Evolutionary conservation across 768 basidiomycete species (phyloP).

Genomic region (Daedaleopsis sinensis): DNA sequence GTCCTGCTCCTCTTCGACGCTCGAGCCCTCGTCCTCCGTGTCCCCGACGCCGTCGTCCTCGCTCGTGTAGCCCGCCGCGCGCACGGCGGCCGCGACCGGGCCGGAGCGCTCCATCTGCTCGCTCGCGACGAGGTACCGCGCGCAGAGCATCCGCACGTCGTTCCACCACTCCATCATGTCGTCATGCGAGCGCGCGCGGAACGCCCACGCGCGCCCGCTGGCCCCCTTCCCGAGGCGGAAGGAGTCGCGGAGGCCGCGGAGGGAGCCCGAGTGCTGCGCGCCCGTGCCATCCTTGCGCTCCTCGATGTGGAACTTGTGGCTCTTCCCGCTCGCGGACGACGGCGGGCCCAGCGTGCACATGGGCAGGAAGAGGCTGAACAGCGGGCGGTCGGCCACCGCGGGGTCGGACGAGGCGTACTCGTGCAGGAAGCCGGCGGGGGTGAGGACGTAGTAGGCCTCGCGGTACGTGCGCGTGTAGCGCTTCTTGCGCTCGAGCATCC

Average conservation of each 20-base stretch:
- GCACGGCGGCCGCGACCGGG: constrained; percentile 90
- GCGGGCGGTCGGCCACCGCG: constrained; percentile 55
- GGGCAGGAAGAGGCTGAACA: constrained; percentile 90
- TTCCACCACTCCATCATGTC: constrained; percentile 99
- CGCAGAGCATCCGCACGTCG: constrained; percentile 91
- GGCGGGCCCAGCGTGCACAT: constrained; percentile 96
- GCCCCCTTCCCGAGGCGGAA: constrained; percentile 35
- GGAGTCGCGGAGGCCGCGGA: constrained; percentile 38
- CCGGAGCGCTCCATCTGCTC: constrained; percentile 93
- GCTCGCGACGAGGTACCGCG: constrained; percentile 90
- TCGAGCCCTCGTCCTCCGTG: constrained; percentile 65
- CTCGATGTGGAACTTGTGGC: constrained; percentile 98
- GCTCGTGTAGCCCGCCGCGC: constrained; percentile 84
- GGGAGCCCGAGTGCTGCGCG: constrained; percentile 58
- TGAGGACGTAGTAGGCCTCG: constrained; percentile 91
- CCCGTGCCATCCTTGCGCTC: constrained; percentile 83
- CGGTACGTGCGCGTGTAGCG: constrained; percentile 86
- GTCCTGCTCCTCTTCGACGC: constrained; percentile 50
- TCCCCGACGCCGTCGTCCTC: constrained; percentile 69
- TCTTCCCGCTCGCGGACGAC: constrained; percentile 60
- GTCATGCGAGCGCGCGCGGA: constrained; percentile 86
- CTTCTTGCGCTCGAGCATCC: constrained; percentile 93
- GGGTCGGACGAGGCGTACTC: constrained; percentile 85
- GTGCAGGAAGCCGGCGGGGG: constrained; percentile 95
- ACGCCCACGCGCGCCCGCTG: constrained; percentile 79